Evolutionary conservation across 257 asterid genomes (phyloP), one percentile per base, ranked within the genome.

Genomic region (Forsythia suspensa): DNA sequence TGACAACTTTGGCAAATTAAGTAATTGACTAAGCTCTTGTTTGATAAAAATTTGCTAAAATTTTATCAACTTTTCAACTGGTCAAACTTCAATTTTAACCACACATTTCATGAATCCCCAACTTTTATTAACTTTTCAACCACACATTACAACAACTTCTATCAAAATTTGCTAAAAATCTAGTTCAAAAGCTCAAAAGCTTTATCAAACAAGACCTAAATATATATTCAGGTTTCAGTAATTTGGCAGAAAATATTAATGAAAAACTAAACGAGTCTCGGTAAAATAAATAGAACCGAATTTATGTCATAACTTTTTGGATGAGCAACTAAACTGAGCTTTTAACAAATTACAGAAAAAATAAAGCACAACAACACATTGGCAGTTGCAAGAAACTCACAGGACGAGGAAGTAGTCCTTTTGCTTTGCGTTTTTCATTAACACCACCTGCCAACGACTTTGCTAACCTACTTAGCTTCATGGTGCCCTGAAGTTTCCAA

Each of bases 331-430:
- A 61, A 43, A 48, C n/a, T 52, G 63, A 79, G 74, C 77, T 76
- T 61, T 65, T 10, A 43, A 67, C 20, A 68, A n/a, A 59, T 77
- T 78, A 52, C 38, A 40, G 59, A 57, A n/a, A 73, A 59, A 79
- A 4, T 8, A 59, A 55, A 43, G 70, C 43, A 43, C 16, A 72
- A 7, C 5, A 80, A 48, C 29, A n/a, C 37, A 69, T 76, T 73
- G 75, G 18, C 72, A 75, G 42, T 15, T 48, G 82, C 39, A 67
- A 77, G 39, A 80, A 77, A 90, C 97, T 92, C 87, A 95, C 99
- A 36, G 97, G 90, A 42, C 99, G 98, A 79, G 99, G 98, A 67
- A 96, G 94, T 80, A 96, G 85, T 80, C 99, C 98, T 89, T 78
- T 94, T 80, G 92, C 86, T 86, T 79, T 90, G 80, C 97, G 98